These are phyloP conservation scores for Colletotrichum tropicicola DNA, from an alignment of 2,329 filamentous ascomycete genomes.

Conservation along the genomic window DNA sequence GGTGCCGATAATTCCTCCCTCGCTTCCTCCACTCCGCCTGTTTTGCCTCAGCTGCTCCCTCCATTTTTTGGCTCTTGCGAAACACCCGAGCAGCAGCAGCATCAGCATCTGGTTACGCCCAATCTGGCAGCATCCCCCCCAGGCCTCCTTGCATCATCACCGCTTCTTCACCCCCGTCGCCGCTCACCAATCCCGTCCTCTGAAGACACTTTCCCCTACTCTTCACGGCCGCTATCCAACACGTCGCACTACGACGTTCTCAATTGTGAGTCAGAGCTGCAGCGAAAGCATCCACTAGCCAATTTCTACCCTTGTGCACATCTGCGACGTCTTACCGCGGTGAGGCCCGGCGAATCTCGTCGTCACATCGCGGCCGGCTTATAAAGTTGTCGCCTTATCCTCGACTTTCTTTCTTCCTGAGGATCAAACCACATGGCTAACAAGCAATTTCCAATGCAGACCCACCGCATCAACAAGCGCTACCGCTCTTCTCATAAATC, in stretches of 20 bases:
- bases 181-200: slow-evolving; percentile 27
- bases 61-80: slow-evolving; percentile 34
- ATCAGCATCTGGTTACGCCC: slow-evolving; percentile 44
- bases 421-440: slow-evolving; percentile 24
- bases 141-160: slow-evolving; percentile 34
- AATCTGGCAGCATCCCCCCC: slow-evolving; percentile 41
- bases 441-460: slow-evolving; percentile 8
- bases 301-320: slow-evolving; percentile 22
- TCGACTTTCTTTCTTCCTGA: slow-evolving; percentile 24
- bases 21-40: slow-evolving; percentile 32
- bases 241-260: slow-evolving; percentile 30
- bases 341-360: slow-evolving; percentile 8
- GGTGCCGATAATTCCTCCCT: slow-evolving; percentile 38
- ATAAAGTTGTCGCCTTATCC: slow-evolving; percentile 31
- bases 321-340: background rate
- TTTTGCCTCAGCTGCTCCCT: slow-evolving; percentile 33
- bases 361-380: slow-evolving; percentile 39
- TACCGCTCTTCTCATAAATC: background rate
- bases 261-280: slow-evolving; percentile 33
- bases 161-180: slow-evolving; percentile 31
- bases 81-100: slow-evolving; percentile 43
- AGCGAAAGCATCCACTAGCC: slow-evolving; percentile 28
- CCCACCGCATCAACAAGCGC: background rate
- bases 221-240: slow-evolving; percentile 18
- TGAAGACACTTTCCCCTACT: slow-evolving; percentile 14